Percentiles rank a stretch among this genome's conserved stretches.
These are phyloP conservation scores for Hanseniaspora hatyaiensis DNA, from an alignment of 805 yeast species.

Conservation along the genomic window DNA sequence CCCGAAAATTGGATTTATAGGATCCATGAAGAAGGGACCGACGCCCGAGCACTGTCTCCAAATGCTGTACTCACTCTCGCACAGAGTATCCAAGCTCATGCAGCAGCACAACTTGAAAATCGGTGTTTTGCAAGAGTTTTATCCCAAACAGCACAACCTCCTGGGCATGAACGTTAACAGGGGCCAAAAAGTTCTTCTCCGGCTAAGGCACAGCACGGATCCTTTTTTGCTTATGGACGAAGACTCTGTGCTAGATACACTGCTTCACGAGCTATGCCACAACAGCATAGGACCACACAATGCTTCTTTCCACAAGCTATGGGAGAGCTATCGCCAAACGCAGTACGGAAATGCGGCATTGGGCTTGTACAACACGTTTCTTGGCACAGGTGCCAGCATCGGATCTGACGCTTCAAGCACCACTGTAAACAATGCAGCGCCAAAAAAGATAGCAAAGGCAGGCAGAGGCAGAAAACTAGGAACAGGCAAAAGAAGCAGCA, in stretches of 20 bases:
- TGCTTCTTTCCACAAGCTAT: conserved; percentile 47
- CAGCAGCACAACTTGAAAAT: conserved; percentile 54
- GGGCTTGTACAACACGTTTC: conserved; percentile 26
- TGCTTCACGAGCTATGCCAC: conserved; percentile 82
- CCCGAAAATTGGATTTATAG: conserved; percentile 20
- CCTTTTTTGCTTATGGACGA: conserved; percentile 46
- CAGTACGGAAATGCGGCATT: conserved; percentile 30
- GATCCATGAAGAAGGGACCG: conserved; percentile 41
- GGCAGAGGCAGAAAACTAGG: conserved; percentile 11
- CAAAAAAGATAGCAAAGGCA: conserved; percentile 2
- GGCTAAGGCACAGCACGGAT: conserved; percentile 53
- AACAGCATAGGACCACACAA: conserved; percentile 75
- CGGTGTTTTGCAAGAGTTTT: conserved; percentile 63
- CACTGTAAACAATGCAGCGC: conserved; percentile 1
- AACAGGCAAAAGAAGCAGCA: conserved; percentile 15
- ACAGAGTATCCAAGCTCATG: conserved; percentile 67
- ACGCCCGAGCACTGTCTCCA: conserved; percentile 42
- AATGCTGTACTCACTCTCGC: conserved; percentile 57
- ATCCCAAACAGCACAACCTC: conserved; percentile 52
- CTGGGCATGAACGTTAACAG: conserved; percentile 73
- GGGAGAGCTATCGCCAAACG: conserved; percentile 50
- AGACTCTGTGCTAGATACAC: conserved; percentile 61
- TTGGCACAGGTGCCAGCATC: conserved; percentile 27
- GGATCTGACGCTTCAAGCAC: conserved; percentile 18
- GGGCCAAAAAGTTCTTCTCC: conserved; percentile 60